Evolutionary conservation across 73 alveolate genomes (phyloP).

Genomic region (Blepharisma stoltei): DNA sequence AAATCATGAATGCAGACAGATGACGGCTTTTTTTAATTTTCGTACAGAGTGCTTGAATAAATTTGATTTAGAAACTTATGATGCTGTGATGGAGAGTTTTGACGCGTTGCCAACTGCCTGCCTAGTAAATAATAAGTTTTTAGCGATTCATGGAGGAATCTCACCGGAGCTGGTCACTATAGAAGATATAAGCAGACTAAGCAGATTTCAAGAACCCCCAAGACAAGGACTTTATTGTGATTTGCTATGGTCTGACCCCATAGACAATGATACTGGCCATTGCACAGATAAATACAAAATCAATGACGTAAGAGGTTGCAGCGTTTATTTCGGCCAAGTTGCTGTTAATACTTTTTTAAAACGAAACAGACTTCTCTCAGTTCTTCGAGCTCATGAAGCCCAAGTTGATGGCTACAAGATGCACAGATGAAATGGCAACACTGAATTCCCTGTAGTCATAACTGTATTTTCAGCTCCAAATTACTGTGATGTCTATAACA

Average conservation of each 20-base stretch:
- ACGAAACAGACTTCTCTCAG: constrained; percentile 62
- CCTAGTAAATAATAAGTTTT: constrained; percentile 78
- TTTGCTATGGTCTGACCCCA: constrained; percentile 96
- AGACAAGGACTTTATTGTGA: constrained; percentile 79
- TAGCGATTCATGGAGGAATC: constrained; percentile 97
- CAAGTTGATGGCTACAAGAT: constrained; percentile 96
- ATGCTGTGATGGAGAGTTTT: constrained; percentile 78
- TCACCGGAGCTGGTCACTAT: constrained; percentile 90
- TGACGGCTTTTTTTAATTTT: constrained; percentile 87
- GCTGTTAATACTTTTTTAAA: constrained; percentile 82
- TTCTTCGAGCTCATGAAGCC: constrained; percentile 93
- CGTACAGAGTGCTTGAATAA: constrained; percentile 93
- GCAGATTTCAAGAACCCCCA: constrained; percentile 89
- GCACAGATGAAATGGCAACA: constrained; percentile 89
- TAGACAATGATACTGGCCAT: constrained; percentile 81
- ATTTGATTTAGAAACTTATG: constrained; percentile 80
- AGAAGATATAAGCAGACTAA: constrained; percentile 73
- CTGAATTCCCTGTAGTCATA: constrained; percentile 88
- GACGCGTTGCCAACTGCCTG: constrained; percentile 86
- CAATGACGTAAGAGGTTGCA: constrained; percentile 54
- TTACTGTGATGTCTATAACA: constrained; percentile 93
- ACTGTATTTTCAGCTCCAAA: constrained; percentile 93
- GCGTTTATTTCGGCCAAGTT: constrained; percentile 94
- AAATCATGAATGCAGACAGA: constrained; percentile 89
- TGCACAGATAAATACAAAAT: constrained; percentile 33